Evolutionary conservation across 768 basidiomycete genomes (phyloP), one percentile per base, ranked within the genome.

Genomic region (Suillus variegatus): DNA sequence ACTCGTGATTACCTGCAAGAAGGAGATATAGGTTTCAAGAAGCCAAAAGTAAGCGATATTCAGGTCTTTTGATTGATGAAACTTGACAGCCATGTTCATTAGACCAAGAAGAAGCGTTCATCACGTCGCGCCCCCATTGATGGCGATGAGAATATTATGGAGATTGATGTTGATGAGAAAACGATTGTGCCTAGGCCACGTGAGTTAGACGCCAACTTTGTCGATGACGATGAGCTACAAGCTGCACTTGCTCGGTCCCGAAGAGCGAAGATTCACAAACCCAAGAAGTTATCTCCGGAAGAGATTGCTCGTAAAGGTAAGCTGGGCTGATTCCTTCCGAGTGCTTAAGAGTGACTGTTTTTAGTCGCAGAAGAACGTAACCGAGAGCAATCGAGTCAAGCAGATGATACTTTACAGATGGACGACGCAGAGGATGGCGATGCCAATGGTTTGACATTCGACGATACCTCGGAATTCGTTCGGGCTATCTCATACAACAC

Each of bases 181-280:
- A 86, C 91, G n/a, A 80, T 86, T 64, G 78, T 88, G 35, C 86
- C 89, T 66, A 83, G 89, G 69, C 81, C 82, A 68, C 84, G 91
- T 71, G 87, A 95, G 74, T 82, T 94, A 61, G 88, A 95, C 74
- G 82, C 84, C 71, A 97, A 97, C 79, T 94, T 97, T 77, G 91
- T 99, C 68, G 97, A 99, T 79, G 97, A 99, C 76, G 97, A 99
- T 77, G 97, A 99, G 72, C 86, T 99, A 51, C 96, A 98, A 82
- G 92, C 93, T 49, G 94, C 93, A 35, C 82, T 99, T 65, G 90
- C 97, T 43, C 87, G 93, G 12, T 88, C 93, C 65, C 85, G 97
- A 65, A 87, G 91, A 71, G 90, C 91, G 58, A 93, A 92, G 70
- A 81, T 94, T 5, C 87, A 86, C 72, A 94, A 92, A 74, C 69